Evolutionary conservation across 192 early-diverging fungal species (phyloP), one percentile per base, ranked within the genome.

Genomic region (Blastocladiella britannica): DNA sequence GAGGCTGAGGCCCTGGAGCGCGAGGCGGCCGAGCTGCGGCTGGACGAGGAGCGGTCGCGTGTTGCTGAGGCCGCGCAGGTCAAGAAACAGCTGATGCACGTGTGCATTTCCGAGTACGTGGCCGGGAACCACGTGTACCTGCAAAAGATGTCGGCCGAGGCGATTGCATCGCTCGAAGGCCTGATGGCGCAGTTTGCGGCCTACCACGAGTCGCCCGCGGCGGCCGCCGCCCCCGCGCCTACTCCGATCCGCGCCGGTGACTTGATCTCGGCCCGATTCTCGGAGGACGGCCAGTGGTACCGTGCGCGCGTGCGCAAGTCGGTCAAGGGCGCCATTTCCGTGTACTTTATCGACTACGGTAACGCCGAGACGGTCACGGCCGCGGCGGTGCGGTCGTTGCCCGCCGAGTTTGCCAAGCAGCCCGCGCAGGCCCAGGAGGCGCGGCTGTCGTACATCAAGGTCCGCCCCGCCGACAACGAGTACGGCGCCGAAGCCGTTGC

Each of bases 311-410:
- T 98, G 20, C 68, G 72, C 30, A 77, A 76, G 55, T 67, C 75
- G 18, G 64, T 82, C 29, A 53, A 66, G 69, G 76, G 78, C 63
- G 62, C 68, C n/a, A 82, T 73, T 55, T 72, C 85, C 30, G 84
- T 98, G 2, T 58, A 79, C 5, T 98, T 93, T 66, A 68, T 94
- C 52, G 94, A 98, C 72, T 95, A 88, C 72, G 94, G 94, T 53
- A 98, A 98, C 70, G 69, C 71, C 4, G 92, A 98, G 62, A 70
- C 74, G 4, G 56, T 98, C 26, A 70, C 83, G 3, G 57, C 72
- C 26, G 74, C 79, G 28, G 79, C 83, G 7, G 55, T 92, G 26
- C 82, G 86, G 23, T 77, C 87, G 2, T 70, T 98, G 29, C 75
- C 85, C n/a, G 51, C 74, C 15, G 68, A 77, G 53, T 93, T 93